Conservation (phyloP, 805 yeast species). For the Wickerhamiella slavikovae region DNA sequence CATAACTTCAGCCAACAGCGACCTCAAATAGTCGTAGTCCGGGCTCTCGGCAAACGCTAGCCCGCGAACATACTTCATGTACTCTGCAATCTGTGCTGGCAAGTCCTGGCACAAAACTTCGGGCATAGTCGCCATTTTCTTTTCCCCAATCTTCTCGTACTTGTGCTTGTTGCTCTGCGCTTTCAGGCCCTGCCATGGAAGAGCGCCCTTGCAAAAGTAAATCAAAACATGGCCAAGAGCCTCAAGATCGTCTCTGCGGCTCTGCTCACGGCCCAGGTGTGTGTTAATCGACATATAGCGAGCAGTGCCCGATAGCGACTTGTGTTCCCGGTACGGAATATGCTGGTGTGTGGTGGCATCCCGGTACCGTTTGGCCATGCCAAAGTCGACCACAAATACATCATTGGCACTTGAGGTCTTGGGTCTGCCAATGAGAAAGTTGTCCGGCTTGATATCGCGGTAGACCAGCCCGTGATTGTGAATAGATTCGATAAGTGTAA, state of each 20-base stretch:
- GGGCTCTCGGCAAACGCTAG: constrained; percentile 87
- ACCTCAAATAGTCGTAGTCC: constrained; percentile 72
- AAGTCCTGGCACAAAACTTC: constrained; percentile 71
- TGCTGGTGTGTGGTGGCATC: constrained; percentile 92
- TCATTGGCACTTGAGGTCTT: constrained; percentile 65
- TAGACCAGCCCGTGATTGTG: constrained; percentile 83
- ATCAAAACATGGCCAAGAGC: constrained; percentile 92
- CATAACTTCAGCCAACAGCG: constrained; percentile 57
- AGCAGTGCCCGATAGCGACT: constrained; percentile 91
- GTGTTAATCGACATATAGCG: constrained; percentile 96
- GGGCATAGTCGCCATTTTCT: constrained; percentile 76
- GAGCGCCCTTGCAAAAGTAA: constrained; percentile 68
- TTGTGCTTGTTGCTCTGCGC: constrained; percentile 96
- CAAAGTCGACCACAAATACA: constrained; percentile 85
- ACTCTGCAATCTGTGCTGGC: constrained; percentile 86
- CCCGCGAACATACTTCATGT: constrained; percentile 71
- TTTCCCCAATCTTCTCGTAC: constrained; percentile 93
- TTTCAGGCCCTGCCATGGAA: constrained; percentile 98
- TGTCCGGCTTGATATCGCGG: constrained; percentile 95
- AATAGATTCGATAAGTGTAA: constrained; percentile 61
- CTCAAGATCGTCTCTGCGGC: constrained; percentile 90
- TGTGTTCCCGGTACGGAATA: constrained; percentile 91
- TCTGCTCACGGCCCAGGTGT: constrained; percentile 91
- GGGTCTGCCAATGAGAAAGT: constrained; percentile 82
- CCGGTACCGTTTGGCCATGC: constrained; percentile 96